A percentile compares a stretch with the other conserved stretches of the same genome.
Conservation (phyloP, 345 rosid species). For the Bruguiera parviflora region DNA sequence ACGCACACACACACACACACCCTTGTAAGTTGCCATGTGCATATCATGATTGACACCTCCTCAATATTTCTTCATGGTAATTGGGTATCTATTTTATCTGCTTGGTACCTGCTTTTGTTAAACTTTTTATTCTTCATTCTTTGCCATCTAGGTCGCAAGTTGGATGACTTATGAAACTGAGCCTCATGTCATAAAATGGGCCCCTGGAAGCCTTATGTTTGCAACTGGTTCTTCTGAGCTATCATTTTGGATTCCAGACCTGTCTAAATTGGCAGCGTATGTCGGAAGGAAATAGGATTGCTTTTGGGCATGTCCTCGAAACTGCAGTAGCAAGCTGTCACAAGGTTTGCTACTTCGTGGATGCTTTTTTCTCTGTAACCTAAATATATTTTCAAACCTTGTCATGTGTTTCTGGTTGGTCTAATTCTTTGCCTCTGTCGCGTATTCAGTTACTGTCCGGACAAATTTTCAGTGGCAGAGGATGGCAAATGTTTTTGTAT, state of each 20-base stretch:
- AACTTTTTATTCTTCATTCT: neutral
- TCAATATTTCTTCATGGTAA: no score
- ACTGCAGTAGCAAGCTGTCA: neutral
- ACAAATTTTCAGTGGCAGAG: neutral
- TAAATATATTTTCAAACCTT: neutral
- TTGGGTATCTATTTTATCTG: no score
- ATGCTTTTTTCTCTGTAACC: neutral
- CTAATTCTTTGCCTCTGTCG: neutral
- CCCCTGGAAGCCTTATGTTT: conserved; percentile 91
- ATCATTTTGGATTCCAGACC: conserved; percentile 82
- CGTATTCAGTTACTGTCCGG: no score
- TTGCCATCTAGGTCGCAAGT: neutral
- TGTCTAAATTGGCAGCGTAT: conserved; percentile 80
- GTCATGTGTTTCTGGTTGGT: no score
- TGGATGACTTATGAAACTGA: conserved; percentile 36
- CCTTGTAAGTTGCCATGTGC: no score
- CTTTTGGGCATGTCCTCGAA: neutral
- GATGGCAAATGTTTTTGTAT: neutral
- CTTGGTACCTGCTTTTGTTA: neutral
- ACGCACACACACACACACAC: no score
- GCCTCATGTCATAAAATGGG: conserved; percentile 86
- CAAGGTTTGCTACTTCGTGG: neutral
- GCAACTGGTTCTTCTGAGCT: conserved; percentile 43
- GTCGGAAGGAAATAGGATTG: conserved; percentile 58
- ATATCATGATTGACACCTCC: no score